Evolutionary conservation across 2,329 filamentous ascomycete species (phyloP), one percentile per base, ranked within the genome.

Genomic region (Aspergillus luchuensis): DNA sequence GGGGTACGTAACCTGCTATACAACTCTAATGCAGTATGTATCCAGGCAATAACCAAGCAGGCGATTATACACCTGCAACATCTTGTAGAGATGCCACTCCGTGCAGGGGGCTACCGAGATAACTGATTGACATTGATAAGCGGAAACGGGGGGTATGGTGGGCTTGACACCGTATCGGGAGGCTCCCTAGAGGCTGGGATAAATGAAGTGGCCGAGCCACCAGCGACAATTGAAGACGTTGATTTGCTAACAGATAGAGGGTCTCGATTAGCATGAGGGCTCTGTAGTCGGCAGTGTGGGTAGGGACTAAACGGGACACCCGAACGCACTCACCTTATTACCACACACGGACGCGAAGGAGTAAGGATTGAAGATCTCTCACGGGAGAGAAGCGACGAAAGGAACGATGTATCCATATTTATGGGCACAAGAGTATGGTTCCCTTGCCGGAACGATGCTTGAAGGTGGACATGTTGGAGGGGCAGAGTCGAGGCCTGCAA

Each of bases 201-300:
- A 15, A 15, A 23, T 30, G 21, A 30, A 49, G 45, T 28, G 45
- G 25, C 15, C 45, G 25, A 30, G 25, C 21, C 23, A n/a, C 25
- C 15, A 30, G 19, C 45, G 45, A 49, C 45, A n/a, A 28, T 49
- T 5, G 13, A 49, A 15, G 45, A 10, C 45, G 45, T 49, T 49
- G 45, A 49, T 49, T 49, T 49, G 45, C 45, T 30, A 25, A 30
- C 23, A 13, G 10, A 15, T 4, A 7, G 45, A 49, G 45, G 45
- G 45, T 49, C 45, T 49, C 21, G 45, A 49, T 49, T 49, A 49
- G 45, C 45, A 49, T 49, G 25, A 28, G 10, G 45, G 45, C 21
- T 45, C 41, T 49, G 45, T 30, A 28, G 21, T 49, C 45, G 45
- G 45, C 45, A 49, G 45, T 49, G 45, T 49, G 45, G 45, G 45